These are phyloP conservation scores for Kwoniella sp. DNA, from an alignment of 768 basidiomycete genomes.

Conservation along the genomic window DNA sequence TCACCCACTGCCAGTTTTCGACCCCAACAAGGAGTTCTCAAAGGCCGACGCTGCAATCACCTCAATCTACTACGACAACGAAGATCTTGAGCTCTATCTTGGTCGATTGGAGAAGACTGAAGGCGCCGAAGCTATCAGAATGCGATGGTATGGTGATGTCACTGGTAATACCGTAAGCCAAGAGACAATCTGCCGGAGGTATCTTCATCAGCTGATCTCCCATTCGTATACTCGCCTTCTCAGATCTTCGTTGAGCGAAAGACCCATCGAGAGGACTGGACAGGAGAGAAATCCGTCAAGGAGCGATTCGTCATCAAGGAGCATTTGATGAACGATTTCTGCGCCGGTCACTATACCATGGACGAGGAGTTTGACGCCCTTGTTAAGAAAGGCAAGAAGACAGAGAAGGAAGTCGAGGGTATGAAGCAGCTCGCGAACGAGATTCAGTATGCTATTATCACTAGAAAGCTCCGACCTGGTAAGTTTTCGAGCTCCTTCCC, in stretches of 20 bases:
- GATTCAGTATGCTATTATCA: slow-evolving; percentile 86
- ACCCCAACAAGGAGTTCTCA: slow-evolving; percentile 89
- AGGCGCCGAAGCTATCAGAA: slow-evolving; percentile 92
- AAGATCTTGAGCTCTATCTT: slow-evolving; percentile 91
- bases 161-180: slow-evolving; percentile 71
- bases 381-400: slow-evolving; percentile 87
- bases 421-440: slow-evolving; percentile 98
- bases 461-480: slow-evolving; percentile 81
- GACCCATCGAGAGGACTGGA: slow-evolving; percentile 93
- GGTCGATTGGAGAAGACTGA: slow-evolving; percentile 98
- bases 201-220: too few species aligned
- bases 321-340: slow-evolving; percentile 85
- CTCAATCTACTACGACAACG: slow-evolving; percentile 95
- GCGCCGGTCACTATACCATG: slow-evolving; percentile 86
- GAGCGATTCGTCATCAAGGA: slow-evolving; percentile 95
- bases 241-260: slow-evolving; percentile 60
- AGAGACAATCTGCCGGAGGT: background rate
- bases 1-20: slow-evolving; percentile 67
- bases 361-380: slow-evolving; percentile 87
- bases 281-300: slow-evolving; percentile 97
- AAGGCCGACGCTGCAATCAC: slow-evolving; percentile 87
- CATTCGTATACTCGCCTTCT: background rate
- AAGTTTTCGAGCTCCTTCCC: slow-evolving; percentile 40
- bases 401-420: slow-evolving; percentile 80
- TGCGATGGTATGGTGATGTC: slow-evolving; percentile 95